These are phyloP conservation scores for Aristolochia fimbriata DNA, from an alignment of 164 flowering plant genomes.

Conservation along the genomic window DNA sequence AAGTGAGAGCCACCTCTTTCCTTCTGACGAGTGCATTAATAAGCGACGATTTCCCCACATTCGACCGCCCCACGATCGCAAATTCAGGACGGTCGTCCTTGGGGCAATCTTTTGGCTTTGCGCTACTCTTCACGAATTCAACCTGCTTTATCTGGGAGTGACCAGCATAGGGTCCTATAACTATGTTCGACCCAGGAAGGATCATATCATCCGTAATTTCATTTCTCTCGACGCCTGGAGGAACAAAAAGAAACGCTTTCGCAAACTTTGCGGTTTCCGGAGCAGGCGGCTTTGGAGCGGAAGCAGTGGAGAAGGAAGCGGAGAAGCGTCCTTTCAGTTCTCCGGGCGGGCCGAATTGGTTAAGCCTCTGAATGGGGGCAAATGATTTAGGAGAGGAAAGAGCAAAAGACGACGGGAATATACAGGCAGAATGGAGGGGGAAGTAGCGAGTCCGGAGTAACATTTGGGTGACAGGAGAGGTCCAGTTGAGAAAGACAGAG, in stretches of 20 bases:
- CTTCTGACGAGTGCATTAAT: constrained; percentile 66
- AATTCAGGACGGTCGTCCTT: constrained; percentile 70
- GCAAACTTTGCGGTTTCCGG: constrained; percentile 28
- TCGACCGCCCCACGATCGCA: constrained; percentile 85
- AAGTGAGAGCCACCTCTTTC: constrained; percentile 88
- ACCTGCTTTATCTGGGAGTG: constrained; percentile 77
- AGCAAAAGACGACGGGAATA: not conserved
- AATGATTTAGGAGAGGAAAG: not conserved
- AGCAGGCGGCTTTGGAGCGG: constrained; percentile 12
- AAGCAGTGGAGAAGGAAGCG: constrained; percentile 19
- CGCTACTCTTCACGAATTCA: constrained; percentile 79
- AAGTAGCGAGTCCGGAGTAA: not conserved
- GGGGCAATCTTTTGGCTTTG: constrained; percentile 65
- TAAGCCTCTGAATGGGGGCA: not conserved
- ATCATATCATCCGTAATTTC: constrained; percentile 67
- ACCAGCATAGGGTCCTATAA: constrained; percentile 86
- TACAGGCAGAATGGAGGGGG: not conserved
- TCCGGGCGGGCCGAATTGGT: not conserved
- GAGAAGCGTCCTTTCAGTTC: not conserved
- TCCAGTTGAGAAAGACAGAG: too few species aligned
- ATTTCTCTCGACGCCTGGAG: constrained; percentile 72
- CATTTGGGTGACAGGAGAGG: not conserved
- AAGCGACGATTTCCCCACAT: constrained; percentile 92
- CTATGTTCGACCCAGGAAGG: constrained; percentile 87
- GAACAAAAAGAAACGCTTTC: constrained; percentile 46